Percentiles rank a stretch among this genome's conserved stretches.
These are phyloP conservation scores for Epichloe elymi DNA, from an alignment of 2,329 filamentous ascomycete species.

Conservation along the genomic window DNA sequence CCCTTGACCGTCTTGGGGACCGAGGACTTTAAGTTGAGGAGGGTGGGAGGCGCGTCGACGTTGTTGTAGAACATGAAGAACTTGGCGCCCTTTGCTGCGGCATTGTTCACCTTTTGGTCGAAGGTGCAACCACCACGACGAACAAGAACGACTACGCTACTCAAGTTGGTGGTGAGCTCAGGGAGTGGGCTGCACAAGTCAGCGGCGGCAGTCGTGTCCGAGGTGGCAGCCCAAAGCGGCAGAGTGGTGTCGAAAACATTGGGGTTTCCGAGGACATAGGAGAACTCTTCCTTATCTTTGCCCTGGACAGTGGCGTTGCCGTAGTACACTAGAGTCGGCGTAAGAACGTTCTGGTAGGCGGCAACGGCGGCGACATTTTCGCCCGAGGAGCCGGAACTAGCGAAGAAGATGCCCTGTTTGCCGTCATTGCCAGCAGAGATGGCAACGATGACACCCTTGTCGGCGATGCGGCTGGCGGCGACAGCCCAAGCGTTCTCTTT, in stretches of 20 bases:
- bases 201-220: conserved; percentile 29
- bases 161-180: conserved; percentile 37
- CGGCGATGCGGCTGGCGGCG: no score
- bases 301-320: neutral
- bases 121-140: conserved; percentile 37
- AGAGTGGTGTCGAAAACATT: conserved; percentile 23
- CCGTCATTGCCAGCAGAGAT: conserved; percentile 16
- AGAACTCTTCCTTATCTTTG: conserved; percentile 14
- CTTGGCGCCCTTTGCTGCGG: conserved; percentile 34
- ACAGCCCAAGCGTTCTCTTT: no score
- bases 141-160: conserved; percentile 38
- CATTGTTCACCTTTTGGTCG: neutral
- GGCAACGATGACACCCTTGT: no score
- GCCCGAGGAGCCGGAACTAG: conserved; percentile 1
- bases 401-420: conserved; percentile 7
- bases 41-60: neutral
- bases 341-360: conserved; percentile 11
- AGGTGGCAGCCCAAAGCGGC: conserved; percentile 28
- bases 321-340: conserved; percentile 2
- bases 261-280: conserved; percentile 26
- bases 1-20: no score
- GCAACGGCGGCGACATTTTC: conserved; percentile 8
- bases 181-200: conserved; percentile 37
- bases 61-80: conserved; percentile 53
- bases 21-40: no score